phyloP scores from a whole-genome alignment of 2,329 filamentous ascomycete species.

The Lomentospora prolificans region DNA sequence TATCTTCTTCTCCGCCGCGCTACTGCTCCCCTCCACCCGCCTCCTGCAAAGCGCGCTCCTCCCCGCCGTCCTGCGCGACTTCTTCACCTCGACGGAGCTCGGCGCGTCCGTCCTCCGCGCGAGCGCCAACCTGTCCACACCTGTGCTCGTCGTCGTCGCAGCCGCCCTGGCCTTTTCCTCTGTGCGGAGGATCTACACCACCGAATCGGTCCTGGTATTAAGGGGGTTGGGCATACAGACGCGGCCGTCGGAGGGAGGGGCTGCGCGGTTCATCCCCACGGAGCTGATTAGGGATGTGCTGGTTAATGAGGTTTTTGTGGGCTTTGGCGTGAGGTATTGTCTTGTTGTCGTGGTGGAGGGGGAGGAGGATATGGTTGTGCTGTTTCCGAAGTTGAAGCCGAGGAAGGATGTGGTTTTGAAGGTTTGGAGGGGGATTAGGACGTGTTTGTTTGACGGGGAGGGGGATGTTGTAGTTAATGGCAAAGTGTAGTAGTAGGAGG shows the following conservation, averaged over 20 bases:
- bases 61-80: conserved; percentile 12
- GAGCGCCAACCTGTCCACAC: conserved; percentile 26
- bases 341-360: conserved; percentile 82
- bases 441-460: conserved; percentile 60
- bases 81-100: conserved; percentile 18
- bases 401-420: conserved; percentile 65
- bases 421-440: conserved; percentile 80
- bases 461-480: conserved; percentile 30
- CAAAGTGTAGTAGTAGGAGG: background rate
- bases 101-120: conserved; percentile 18
- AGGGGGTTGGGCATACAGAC: conserved; percentile 88
- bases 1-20: conserved; percentile 27
- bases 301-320: conserved; percentile 88
- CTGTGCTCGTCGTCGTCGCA: conserved; percentile 28
- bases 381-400: conserved; percentile 78
- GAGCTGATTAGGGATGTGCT: conserved; percentile 87
- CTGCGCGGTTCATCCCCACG: conserved; percentile 67
- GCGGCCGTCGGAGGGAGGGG: conserved; percentile 16
- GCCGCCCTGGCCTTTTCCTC: conserved; percentile 28
- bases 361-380: conserved; percentile 83
- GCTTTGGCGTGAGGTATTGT: conserved; percentile 86
- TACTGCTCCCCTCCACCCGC: conserved; percentile 8
- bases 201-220: conserved; percentile 82
- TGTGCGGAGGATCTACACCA: conserved; percentile 39
- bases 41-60: conserved; percentile 12